Evolutionary conservation across 2,329 filamentous ascomycete species (phyloP), one percentile per base, ranked within the genome.

Genomic region (Paramyrothecium sp.): DNA sequence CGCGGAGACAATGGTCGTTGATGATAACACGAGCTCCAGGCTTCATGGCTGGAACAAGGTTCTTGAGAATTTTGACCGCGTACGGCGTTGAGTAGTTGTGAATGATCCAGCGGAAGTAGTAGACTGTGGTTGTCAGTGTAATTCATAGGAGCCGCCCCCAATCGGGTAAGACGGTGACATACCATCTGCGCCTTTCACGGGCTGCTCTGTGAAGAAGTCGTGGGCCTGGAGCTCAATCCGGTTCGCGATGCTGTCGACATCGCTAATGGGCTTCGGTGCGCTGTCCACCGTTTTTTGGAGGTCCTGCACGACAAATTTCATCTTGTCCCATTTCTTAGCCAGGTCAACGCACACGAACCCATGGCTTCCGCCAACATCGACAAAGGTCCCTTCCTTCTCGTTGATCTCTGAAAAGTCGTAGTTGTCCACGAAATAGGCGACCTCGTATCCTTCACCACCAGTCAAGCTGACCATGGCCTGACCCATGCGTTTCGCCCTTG

Each of bases 61-160:
- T 78, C 58, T 75, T 74, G 41, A 82, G 69, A 44, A 86, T 80
- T 49, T 74, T 73, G 49, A 79, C 64, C 3, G 78, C 77, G 55
- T 83, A 81, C 3, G 77, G 76, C 16, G 83, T 83, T 0, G 83
- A 80, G 72, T 84, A 85, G 70, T 88, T 85, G 66, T 88, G 84
- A 8, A 88, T 69, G 60, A 88, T 85, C 76, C 80, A 81, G 51
- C 83, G 80, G 68, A 86, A 80, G 62, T 82, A 77, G 70, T 86
- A 88, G 19, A 86, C 74, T 78, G 53, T 19, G 10, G 7, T 33
- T 12, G 20, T 21, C 20, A 19, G 21, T n/a, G 21, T 7, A 49
- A 12, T 51, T 30, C n/a, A 30, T 4, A 5, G 26, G 26, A 47
- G n/a, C n/a, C n/a, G n/a, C n/a, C n/a, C n/a, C n/a, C n/a, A n/a